Evolutionary conservation across 176 grass and related monocot genomes (phyloP).

Genomic region (Aegilops longissima): DNA sequence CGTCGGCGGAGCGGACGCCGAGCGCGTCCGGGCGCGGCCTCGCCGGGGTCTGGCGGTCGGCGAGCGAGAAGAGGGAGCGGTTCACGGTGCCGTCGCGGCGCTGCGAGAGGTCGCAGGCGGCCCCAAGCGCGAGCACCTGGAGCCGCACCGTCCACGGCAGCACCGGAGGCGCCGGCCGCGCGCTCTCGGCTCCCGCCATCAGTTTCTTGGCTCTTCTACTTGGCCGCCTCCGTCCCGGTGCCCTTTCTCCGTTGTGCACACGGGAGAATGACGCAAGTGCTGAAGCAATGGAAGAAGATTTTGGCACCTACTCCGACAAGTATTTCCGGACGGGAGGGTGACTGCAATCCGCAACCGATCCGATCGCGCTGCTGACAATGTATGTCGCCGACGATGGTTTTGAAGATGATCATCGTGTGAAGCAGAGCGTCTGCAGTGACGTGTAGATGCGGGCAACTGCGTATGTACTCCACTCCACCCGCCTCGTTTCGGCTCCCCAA

Average conservation of each 20-base stretch:
- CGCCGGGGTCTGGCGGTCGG: slow-evolving; percentile 19
- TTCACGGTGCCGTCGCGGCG: slow-evolving; percentile 56
- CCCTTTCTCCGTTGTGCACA: not conserved
- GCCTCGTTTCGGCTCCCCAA: not conserved
- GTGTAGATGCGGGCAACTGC: not conserved
- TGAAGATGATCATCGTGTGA: not conserved
- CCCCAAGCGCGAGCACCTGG: not conserved
- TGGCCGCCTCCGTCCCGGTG: not conserved
- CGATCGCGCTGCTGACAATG: not conserved
- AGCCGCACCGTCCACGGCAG: slow-evolving; percentile 45
- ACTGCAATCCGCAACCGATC: not conserved
- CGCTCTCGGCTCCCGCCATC: not conserved
- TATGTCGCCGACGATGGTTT: too few species aligned
- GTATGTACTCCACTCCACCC: too few species aligned
- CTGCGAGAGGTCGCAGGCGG: slow-evolving; percentile 13
- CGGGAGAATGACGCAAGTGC: not conserved
- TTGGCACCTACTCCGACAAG: not conserved
- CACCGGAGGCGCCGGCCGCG: not conserved
- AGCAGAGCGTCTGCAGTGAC: not conserved
- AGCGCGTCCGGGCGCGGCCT: slow-evolving; percentile 16
- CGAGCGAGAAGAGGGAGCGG: slow-evolving; percentile 36
- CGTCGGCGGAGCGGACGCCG: slow-evolving; percentile 49
- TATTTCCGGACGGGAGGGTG: too few species aligned
- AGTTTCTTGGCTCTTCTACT: not conserved
- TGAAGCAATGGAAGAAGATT: not conserved